Base-by-base conservation (phyloP, 2,329 filamentous ascomycete genomes). In the Fusarium decemcellulare region DNA sequence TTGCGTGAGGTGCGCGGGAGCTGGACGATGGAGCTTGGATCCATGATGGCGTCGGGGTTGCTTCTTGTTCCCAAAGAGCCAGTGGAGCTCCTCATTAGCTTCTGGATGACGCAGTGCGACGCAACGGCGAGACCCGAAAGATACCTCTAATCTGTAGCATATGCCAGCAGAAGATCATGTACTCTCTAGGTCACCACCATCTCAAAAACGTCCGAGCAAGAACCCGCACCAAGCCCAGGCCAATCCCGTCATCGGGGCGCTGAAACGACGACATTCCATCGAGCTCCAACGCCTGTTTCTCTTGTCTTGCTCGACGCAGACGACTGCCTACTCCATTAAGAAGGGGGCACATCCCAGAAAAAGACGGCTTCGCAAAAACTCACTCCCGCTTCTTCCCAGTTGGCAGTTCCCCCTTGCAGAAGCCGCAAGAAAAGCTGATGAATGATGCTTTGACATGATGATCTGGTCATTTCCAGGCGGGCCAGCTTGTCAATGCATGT, bases 361-460 rank as follows among this genome's bases (percentile, higher is more conserved):
- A 15, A 42, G 16, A 32, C 10, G 23, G 27, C 27, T 14, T n/a
- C 23, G 16, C 5, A 48, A 39, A 18, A 18, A 29, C 34, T 37
- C 16, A 18, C 39, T 43, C 43, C 59, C 50, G 14, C 27, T 54
- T 10, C 30, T 18, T 16, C 37, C 37, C 39, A 52, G 47, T 42
- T 18, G 14, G 55, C 23, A 37, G 34, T 42, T 16, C 43, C 42
- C 47, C 61, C 59, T 65, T 61, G 54, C 60, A 63, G 42, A 27
- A 15, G 44, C 39, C 59, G 62, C 67, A 70, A 53, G 54, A 53
- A 71, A 57, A 60, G 29, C 32, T 16, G 55, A 64, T 69, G 65
- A 62, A 70, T 74, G 67, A 70, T 74, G 72, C 63, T 65, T 74
- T 70, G 72, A 71, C 67, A 62, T 73, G 72, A 74, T 74, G 61